Base-by-base conservation (phyloP, 306 rosid genomes). In the Corylus heterophylla region DNA sequence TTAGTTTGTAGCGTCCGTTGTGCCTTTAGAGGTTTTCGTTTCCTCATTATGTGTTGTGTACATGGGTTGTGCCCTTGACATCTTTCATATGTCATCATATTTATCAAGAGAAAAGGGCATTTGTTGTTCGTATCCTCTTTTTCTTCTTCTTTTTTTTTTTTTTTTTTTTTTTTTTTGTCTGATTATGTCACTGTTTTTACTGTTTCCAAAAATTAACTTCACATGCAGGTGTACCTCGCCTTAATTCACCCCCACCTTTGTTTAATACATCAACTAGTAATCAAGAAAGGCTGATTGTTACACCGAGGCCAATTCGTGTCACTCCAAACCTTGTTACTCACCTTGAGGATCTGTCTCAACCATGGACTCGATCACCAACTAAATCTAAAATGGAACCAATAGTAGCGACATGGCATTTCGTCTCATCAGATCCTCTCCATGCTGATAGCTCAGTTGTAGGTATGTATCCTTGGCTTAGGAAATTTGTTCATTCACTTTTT, bases 331-430 rank as follows among this genome's bases (percentile, higher is more conserved):
- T 88, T 81, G 90, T 86, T 74, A 87, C 92, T 71, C 91, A 90
- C 77, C 84, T 91, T 31, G 99, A 95, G 85, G 98, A 95, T 87
- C 77, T 91, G 48, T 90, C 97, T 81, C 99, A 93, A 89, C 97
- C 99, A 39, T 95, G 99, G 99, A 95, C 99, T 74, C 92, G 99
- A 52, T 93, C 98, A 73, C 99, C 99, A 54, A 93, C 93, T 72
- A 95, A 95, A 83, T 88, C 97, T 70, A 89, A 86, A 83, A 84
- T 86, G 89, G 98, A 95, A 81, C 99, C 99, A 83, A 75, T 95
- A 76, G 84, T 88, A 73, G 97, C 96, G 54, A 87, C 91, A 18
- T 95, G 99, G 99, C 89, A 90, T 80, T 95, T 95, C 82, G 74
- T 85, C 72, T 79, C 92, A 39, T 74, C 94, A 54, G 91, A 87